phyloP scores from a whole-genome alignment of 306 rosid species.

The Quercus engelmannii region DNA sequence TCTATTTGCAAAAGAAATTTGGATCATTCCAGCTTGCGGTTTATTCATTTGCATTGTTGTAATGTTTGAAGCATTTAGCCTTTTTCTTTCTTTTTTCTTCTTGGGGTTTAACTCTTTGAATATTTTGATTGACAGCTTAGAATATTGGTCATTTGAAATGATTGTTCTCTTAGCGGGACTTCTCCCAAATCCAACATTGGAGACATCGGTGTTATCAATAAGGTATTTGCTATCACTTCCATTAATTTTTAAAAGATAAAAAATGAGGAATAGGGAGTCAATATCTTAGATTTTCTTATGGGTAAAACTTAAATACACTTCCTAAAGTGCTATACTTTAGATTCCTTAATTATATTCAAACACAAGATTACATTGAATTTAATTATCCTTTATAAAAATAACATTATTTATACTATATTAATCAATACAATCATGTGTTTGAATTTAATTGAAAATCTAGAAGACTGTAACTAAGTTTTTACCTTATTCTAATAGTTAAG shows the following conservation, averaged over 20 bases:
- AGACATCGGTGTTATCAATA: constrained; percentile 59
- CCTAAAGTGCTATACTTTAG: no score
- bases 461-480: no score
- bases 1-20: not conserved
- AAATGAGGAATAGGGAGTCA: not conserved
- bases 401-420: no score
- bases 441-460: no score
- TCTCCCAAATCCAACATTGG: constrained; percentile 50
- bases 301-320: no score
- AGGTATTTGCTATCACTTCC: constrained; percentile 27
- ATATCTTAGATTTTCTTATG: not conserved
- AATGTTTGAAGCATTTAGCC: not conserved
- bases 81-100: constrained; percentile 19
- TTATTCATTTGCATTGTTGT: not conserved
- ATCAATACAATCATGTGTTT: no score
- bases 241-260: not conserved
- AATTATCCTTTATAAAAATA: no score
- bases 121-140: constrained; percentile 36
- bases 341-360: no score
- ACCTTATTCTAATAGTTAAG: no score
- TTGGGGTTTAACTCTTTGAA: not conserved
- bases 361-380: no score
- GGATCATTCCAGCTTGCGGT: not conserved
- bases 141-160: constrained; percentile 63
- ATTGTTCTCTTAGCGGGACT: constrained; percentile 65